Base-by-base conservation (phyloP, 352 stramenopile genomes). In the Halophytophthora batemanensis region DNA sequence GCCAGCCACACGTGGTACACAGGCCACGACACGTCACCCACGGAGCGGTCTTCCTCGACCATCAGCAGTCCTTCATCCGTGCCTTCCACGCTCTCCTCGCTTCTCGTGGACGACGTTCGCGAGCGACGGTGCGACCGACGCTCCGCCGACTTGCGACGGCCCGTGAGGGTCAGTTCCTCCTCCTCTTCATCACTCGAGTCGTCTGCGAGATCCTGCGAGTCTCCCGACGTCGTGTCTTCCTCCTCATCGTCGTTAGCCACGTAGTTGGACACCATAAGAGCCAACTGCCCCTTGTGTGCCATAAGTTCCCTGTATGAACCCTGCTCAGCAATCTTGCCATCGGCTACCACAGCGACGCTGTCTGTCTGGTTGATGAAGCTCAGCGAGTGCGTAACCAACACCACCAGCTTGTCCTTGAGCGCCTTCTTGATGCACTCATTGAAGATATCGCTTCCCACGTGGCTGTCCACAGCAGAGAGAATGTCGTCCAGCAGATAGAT, bases 401-500 rank as follows among this genome's bases (percentile, higher is more conserved):
- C 66, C 38, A 98, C 39, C 2, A 95, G 74, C 53, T 77, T 78
- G 33, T 29, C 33, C 14, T 76, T 34, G 12, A 66, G 62, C 6
- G 97, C 50, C 0, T 45, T 53, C 8, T 61, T 34, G 23, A 98
- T 82, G 49, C 86, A 95, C 19, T 96, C 50, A 11, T 83, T 46
- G 58, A 98, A 98, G 14, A 98, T 62, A 53, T 91, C 78, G 50
- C 89, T 83, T 0, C 82, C 95, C 7, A 98, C 94, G 63, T 98
- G 91, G 18, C 83, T 82, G 56, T 99, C 96, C 1, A 99, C 85
- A 2, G 95, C 95, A 45, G 74, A 86, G 3, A 99, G 59, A 11
- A 88, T 79, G 53, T 98, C 95, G 61, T 98, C 96, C 13, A 99
- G 72, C 11, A 98, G 48, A 52, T 93, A 80, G 13, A 98, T 64